phyloP scores from a whole-genome alignment of 129 eudicot genomes.

The Flaveria brownii region DNA sequence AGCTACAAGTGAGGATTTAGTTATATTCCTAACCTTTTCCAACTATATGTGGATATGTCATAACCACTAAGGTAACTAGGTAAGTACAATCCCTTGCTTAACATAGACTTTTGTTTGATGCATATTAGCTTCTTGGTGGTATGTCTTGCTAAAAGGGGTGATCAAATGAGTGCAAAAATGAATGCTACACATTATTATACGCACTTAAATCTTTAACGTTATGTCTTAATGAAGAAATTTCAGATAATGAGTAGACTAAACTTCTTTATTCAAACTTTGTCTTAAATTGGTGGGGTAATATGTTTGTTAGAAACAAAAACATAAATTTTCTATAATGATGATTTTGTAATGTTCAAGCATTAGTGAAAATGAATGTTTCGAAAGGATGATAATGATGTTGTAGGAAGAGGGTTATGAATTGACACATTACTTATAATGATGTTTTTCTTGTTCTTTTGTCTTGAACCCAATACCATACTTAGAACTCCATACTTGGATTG shows the following conservation, averaged over 20 bases:
- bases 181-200: not conserved
- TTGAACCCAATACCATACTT: not conserved
- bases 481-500: not conserved
- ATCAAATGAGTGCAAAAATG: not conserved
- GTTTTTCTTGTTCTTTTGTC: not conserved
- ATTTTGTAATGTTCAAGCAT: not conserved
- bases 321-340: not conserved
- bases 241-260: not conserved
- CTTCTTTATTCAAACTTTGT: not conserved
- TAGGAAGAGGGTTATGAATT: not conserved
- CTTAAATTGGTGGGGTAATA: not conserved
- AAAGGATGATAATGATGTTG: not conserved
- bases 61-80: not conserved
- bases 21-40: not conserved
- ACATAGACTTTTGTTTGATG: not conserved
- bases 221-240: not conserved
- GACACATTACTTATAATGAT: conserved; percentile 3
- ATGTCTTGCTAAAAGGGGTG: not conserved
- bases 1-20: not conserved
- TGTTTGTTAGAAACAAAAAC: conserved; percentile 1
- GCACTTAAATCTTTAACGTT: not conserved
- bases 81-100: not conserved
- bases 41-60: not conserved
- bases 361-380: not conserved
- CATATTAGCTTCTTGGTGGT: not conserved